These are phyloP conservation scores for Sideroxylon spinosum DNA, from an alignment of 179 eudicot genomes.

Conservation along the genomic window DNA sequence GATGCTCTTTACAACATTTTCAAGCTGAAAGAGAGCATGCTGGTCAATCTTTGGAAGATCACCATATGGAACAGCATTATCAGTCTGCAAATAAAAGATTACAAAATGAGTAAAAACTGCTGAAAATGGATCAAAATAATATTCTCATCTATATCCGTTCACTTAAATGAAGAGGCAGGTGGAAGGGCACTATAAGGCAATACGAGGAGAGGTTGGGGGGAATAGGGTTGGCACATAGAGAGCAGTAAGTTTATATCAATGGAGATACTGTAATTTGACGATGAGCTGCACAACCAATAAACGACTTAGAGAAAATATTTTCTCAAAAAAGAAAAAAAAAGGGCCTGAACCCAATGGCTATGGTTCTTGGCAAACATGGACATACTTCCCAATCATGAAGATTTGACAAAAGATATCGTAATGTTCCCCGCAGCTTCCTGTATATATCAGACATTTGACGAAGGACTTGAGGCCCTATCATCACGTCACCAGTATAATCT, in stretches of 20 bases:
- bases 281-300: neutral
- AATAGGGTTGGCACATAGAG: neutral
- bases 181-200: neutral
- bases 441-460: slow-evolving; percentile 98
- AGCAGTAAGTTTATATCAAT: neutral
- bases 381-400: slow-evolving; percentile 90
- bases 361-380: neutral
- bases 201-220: neutral
- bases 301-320: neutral
- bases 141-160: neutral
- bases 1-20: slow-evolving; percentile 74
- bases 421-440: slow-evolving; percentile 91
- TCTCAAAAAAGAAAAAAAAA: neutral
- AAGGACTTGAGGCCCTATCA: slow-evolving; percentile 81
- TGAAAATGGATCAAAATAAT: slow-evolving; percentile 2
- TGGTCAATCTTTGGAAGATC: slow-evolving; percentile 85
- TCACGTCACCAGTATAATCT: slow-evolving; percentile 84
- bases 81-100: slow-evolving; percentile 42
- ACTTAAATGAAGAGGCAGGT: neutral
- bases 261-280: too few relatives aligned
- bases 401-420: slow-evolving; percentile 87
- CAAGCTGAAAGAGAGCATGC: slow-evolving; percentile 87
- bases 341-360: neutral
- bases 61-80: slow-evolving; percentile 55
- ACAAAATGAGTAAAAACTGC: neutral